Evolutionary conservation across 2,329 filamentous ascomycete species (phyloP).

Genomic region (Phyllachora maydis): DNA sequence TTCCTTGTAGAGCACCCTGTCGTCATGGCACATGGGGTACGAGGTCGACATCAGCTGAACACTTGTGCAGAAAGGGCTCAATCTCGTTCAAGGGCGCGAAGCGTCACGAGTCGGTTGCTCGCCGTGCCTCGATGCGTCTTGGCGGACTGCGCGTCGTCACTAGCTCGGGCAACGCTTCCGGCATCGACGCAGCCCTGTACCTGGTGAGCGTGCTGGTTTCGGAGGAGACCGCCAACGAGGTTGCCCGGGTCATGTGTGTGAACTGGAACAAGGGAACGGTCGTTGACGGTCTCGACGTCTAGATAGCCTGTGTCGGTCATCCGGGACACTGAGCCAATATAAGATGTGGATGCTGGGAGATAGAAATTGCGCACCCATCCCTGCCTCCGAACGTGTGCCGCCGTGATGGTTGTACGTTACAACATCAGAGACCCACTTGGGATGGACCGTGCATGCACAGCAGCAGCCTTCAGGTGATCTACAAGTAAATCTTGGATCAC

Average conservation of each 20-base stretch:
- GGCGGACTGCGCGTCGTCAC: slow-evolving; percentile 57
- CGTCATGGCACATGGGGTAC: slow-evolving; percentile 6
- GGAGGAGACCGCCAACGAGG: slow-evolving; percentile 55
- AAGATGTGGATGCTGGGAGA: slow-evolving; percentile 1
- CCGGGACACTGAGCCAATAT: slow-evolving; percentile 1
- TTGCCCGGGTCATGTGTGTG: slow-evolving; percentile 59
- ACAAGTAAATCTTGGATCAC: too few species aligned
- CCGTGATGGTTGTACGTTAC: slow-evolving; percentile 1
- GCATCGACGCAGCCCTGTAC: slow-evolving; percentile 69
- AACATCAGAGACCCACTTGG: too few species aligned
- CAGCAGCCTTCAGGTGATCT: too few species aligned
- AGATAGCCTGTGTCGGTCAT: too few species aligned
- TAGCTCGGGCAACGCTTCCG: slow-evolving; percentile 56
- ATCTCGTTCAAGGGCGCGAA: slow-evolving; percentile 62
- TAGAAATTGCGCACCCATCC: too few species aligned
- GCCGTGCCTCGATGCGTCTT: slow-evolving; percentile 56
- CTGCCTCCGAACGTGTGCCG: too few species aligned
- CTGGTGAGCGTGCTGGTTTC: slow-evolving; percentile 67
- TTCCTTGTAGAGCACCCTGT: background rate
- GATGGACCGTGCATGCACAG: too few species aligned
- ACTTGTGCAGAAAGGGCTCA: slow-evolving; percentile 51
- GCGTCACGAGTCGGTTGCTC: slow-evolving; percentile 62
- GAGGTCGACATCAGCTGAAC: too few species aligned
- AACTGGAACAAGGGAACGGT: slow-evolving; percentile 72
- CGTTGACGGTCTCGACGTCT: slow-evolving; percentile 71